Percentiles rank a stretch among this genome's conserved stretches.
These are phyloP conservation scores for Sporothrix luriei DNA, from an alignment of 2,329 filamentous ascomycete genomes.

Conservation along the genomic window DNA sequence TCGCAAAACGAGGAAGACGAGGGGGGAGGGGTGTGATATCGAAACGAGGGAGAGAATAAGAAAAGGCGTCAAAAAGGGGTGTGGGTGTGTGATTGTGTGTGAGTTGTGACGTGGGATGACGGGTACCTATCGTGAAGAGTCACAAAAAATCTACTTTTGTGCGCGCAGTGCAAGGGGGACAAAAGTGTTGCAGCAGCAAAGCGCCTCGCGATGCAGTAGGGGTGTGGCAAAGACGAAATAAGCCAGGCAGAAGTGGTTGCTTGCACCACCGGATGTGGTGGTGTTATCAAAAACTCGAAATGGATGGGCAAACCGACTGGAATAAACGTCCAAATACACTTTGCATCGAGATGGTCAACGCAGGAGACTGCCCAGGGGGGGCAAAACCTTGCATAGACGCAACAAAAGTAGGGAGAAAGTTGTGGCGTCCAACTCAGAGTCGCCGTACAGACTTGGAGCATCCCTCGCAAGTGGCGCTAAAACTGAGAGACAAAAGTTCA, in stretches of 20 bases:
- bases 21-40: constrained; percentile 1
- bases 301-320: not conserved
- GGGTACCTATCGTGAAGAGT: constrained; percentile 1
- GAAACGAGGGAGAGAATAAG: not conserved
- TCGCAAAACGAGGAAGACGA: not conserved
- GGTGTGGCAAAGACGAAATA: not conserved
- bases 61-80: not conserved
- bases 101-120: constrained; percentile 28
- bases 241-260: not conserved
- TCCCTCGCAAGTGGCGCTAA: not conserved
- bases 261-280: no score
- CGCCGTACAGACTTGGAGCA: constrained; percentile 6
- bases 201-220: no score
- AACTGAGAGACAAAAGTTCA: not conserved
- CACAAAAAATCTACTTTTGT: not conserved
- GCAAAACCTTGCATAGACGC: not conserved
- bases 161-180: not conserved
- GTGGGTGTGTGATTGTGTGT: not conserved
- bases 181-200: not conserved
- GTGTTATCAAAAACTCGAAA: not conserved
- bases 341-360: constrained; percentile 6
- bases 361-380: not conserved
- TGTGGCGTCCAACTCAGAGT: not conserved
- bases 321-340: not conserved
- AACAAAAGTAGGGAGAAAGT: not conserved